Evolutionary conservation across 805 yeast genomes (phyloP).

Genomic region (Cyberlindnera maritima): DNA sequence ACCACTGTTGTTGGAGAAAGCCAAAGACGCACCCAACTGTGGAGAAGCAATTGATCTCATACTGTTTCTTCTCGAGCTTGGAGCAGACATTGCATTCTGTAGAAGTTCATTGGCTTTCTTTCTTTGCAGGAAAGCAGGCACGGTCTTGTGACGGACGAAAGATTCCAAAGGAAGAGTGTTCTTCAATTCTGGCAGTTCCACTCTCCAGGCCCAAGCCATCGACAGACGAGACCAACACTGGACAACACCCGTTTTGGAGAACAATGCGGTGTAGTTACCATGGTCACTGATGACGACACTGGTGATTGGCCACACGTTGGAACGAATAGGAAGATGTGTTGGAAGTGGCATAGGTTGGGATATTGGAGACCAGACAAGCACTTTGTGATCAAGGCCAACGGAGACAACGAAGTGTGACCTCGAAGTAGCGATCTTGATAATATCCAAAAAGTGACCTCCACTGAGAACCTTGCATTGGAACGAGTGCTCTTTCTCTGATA

Average conservation of each 20-base stretch:
- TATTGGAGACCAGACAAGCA: slow-evolving; percentile 73
- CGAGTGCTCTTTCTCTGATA: slow-evolving; percentile 19
- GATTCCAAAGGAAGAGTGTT: slow-evolving; percentile 46
- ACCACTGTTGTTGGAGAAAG: slow-evolving; percentile 25
- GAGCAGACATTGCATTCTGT: slow-evolving; percentile 8
- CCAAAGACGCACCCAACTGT: slow-evolving; percentile 18
- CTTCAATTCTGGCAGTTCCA: slow-evolving; percentile 35
- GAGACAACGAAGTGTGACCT: slow-evolving; percentile 61
- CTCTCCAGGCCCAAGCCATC: slow-evolving; percentile 58
- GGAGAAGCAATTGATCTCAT: slow-evolving; percentile 29
- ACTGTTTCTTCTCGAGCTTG: slow-evolving; percentile 34
- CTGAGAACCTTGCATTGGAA: slow-evolving; percentile 40
- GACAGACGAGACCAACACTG: slow-evolving; percentile 59
- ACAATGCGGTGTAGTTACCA: slow-evolving; percentile 56
- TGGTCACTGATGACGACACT: slow-evolving; percentile 53
- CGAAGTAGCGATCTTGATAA: slow-evolving; percentile 58
- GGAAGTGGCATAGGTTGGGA: slow-evolving; percentile 45
- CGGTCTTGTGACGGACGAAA: slow-evolving; percentile 56
- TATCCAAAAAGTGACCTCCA: slow-evolving; percentile 60
- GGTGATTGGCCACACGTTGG: slow-evolving; percentile 60
- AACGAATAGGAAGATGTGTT: slow-evolving; percentile 38
- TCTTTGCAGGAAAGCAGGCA: slow-evolving; percentile 40
- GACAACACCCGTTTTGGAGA: slow-evolving; percentile 49
- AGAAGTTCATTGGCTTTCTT: slow-evolving; percentile 27
- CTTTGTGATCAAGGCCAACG: slow-evolving; percentile 70